Evolutionary conservation across 2,329 filamentous ascomycete species (phyloP).

Genomic region (Arthrinium puccinioides): DNA sequence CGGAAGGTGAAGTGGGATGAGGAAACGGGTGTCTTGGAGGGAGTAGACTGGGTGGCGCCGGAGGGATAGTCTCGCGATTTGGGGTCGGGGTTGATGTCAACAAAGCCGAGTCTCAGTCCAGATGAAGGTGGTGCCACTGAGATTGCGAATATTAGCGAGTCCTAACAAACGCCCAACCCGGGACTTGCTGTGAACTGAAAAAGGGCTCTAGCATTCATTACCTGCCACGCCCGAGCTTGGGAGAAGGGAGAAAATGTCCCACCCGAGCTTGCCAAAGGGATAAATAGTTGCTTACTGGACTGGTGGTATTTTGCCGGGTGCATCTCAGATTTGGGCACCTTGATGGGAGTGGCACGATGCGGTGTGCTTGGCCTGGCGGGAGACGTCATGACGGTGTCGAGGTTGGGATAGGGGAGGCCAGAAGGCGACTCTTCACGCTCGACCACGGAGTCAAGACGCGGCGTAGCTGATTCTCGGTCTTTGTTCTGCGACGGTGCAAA

Average conservation of each 20-base stretch:
- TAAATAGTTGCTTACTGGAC: too few relatives aligned
- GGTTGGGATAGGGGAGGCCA: slow-evolving; percentile 18
- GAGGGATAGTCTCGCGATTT: slow-evolving; percentile 33
- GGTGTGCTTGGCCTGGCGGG: slow-evolving; percentile 46
- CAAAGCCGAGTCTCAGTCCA: slow-evolving; percentile 75
- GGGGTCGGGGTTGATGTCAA: slow-evolving; percentile 57
- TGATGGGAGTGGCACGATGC: slow-evolving; percentile 54
- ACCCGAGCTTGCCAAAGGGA: too few relatives aligned
- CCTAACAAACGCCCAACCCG: too few relatives aligned
- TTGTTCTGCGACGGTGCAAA: slow-evolving; percentile 11
- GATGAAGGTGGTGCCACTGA: slow-evolving; percentile 72
- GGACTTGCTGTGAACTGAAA: too few relatives aligned
- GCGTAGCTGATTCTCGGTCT: slow-evolving; percentile 15
- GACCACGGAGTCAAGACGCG: slow-evolving; percentile 30
- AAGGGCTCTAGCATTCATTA: too few relatives aligned
- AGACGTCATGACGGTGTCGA: slow-evolving; percentile 26
- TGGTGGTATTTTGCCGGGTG: slow-evolving; percentile 78
- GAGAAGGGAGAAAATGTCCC: too few relatives aligned
- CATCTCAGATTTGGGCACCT: slow-evolving; percentile 76
- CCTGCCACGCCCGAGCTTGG: too few relatives aligned
- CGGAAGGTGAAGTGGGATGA: slow-evolving; percentile 61
- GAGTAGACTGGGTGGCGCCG: slow-evolving; percentile 48
- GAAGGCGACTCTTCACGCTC: slow-evolving; percentile 34
- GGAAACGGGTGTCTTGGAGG: slow-evolving; percentile 49
- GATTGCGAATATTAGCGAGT: too few relatives aligned